A percentile compares a stretch with the other conserved stretches of the same genome.
Conservation (phyloP, 768 basidiomycete species). For the Leccinum fibrillosum region DNA sequence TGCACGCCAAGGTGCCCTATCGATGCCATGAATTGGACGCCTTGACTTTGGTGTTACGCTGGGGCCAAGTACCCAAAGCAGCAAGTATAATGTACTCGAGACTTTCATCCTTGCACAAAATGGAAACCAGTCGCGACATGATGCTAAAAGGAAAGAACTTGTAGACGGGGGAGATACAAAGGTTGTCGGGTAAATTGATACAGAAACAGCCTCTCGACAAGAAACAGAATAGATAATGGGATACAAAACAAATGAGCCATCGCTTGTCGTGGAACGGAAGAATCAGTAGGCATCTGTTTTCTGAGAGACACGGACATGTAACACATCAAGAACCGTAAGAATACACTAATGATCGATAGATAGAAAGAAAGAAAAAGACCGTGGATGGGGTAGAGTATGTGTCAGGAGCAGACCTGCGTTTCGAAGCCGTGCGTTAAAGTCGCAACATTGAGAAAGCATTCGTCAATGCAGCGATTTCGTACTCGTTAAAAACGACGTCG, state of each 20-base stretch:
- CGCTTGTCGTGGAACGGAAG: neutral
- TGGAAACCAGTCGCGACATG: neutral
- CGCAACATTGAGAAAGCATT: conserved; percentile 21
- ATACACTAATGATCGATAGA: neutral
- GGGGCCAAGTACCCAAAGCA: neutral
- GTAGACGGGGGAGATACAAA: neutral
- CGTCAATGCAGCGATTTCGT: conserved; percentile 15
- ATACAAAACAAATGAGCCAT: conserved; percentile 9
- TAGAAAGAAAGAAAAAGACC: neutral
- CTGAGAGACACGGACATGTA: neutral
- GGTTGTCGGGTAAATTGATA: neutral
- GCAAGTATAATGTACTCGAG: neutral
- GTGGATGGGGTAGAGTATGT: neutral
- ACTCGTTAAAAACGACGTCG: conserved; percentile 7
- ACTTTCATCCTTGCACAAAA: neutral
- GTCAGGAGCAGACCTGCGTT: neutral
- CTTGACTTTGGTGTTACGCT: neutral
- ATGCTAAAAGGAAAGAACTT: neutral
- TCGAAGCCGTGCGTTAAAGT: conserved; percentile 1
- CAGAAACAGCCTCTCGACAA: neutral
- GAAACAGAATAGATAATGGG: neutral
- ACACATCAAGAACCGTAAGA: conserved; percentile 1
- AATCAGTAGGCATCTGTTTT: neutral
- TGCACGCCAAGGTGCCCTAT: neutral
- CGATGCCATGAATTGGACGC: neutral